Evolutionary conservation across 768 basidiomycete species (phyloP), one percentile per base, ranked within the genome.

Genomic region (Tylopilus rubrobrunneus): DNA sequence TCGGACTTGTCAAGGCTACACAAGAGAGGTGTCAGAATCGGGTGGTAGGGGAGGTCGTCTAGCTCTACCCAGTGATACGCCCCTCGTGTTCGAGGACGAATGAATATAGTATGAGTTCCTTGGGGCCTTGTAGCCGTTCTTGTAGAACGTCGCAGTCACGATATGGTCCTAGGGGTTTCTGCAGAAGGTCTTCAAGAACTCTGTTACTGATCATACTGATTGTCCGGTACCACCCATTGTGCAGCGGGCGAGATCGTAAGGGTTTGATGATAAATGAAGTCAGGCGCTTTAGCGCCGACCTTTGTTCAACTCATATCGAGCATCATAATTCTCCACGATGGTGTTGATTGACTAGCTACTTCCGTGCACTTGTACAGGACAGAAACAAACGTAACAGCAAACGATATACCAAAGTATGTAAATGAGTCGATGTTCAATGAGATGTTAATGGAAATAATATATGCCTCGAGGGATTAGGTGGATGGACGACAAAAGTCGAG

Each of bases 1-100:
- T n/a, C n/a, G n/a, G n/a, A n/a, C n/a, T n/a, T n/a, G n/a, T n/a
- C 79, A 10, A 82, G 73, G 14, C 80, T 81, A 40, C 23, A 53
- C 12, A 5, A 45, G 15, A 23, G 23, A 25, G 1, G 27, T 21
- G 47, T 69, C 11, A 57, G 52, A 28, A 33, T 0, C 7, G 45
- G 34, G 31, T 9, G 25, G 25, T 44, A 17, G 10, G n/a, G 15
- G 10, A 15, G 44, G 12, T 25, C n/a, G 31, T 17, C 11, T 14
- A n/a, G 41, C 21, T 29, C 31, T 63, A 70, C 69, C 69, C 69
- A 2, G 37, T 60, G 45, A 72, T 50, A 21, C 14, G 52, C 7
- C 63, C 69, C 6, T 62, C 33, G 46, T 51, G 58, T 51, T 70
- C 69, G 29, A 70, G 63, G 28, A 61, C 37, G 46, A 70, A 70